phyloP scores from a whole-genome alignment of 129 eudicot species.

The Mikania micrantha region DNA sequence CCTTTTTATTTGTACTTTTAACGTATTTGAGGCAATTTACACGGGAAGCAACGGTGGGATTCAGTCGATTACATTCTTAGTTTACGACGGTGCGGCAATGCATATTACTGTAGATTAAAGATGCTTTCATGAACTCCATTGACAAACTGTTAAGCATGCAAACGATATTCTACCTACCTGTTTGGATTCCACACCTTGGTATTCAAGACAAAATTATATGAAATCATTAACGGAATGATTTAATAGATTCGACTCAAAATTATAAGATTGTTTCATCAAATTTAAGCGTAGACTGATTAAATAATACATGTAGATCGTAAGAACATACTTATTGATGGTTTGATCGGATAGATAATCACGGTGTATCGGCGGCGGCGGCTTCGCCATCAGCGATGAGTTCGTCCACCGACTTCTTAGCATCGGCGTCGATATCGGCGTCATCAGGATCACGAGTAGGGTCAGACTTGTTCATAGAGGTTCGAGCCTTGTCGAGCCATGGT shows the following conservation, averaged over 20 bases:
- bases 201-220: too few species aligned
- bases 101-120: too few species aligned
- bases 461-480: constrained; percentile 60
- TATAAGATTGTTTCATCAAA: constrained; percentile 7
- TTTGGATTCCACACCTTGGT: too few species aligned
- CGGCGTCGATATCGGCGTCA: constrained; percentile 35
- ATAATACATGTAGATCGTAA: constrained; percentile 7
- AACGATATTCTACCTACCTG: too few species aligned
- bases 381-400: not conserved
- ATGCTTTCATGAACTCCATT: too few species aligned
- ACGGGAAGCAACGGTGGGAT: too few species aligned
- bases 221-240: not conserved
- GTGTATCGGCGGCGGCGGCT: not conserved
- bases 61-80: too few species aligned
- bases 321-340: not conserved
- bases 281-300: constrained; percentile 1
- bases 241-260: not conserved
- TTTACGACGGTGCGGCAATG: too few species aligned
- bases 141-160: too few species aligned
- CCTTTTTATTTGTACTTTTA: too few species aligned
- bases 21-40: too few species aligned
- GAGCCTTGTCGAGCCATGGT: constrained; percentile 75
- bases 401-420: constrained; percentile 9
- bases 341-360: not conserved
- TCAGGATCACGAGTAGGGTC: constrained; percentile 59